These are phyloP conservation scores for Ananas comosus DNA, from an alignment of 176 grass and related monocot species.

Conservation along the genomic window DNA sequence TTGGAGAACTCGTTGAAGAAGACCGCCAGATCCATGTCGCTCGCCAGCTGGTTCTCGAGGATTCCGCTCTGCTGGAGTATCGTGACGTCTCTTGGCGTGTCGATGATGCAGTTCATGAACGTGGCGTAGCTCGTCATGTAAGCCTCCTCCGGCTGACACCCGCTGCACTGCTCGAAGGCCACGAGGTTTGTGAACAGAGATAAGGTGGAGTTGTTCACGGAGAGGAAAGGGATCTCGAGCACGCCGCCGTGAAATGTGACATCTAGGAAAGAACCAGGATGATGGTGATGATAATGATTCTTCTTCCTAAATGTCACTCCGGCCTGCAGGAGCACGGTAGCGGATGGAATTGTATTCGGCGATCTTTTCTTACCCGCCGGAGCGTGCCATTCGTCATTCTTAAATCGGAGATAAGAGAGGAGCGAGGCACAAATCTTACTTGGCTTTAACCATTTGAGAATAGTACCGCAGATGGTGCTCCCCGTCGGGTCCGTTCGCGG, in stretches of 20 bases:
- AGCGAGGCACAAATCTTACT: too few species aligned
- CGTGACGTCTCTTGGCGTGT: not conserved
- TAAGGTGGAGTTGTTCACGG: not conserved
- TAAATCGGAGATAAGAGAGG: too few species aligned
- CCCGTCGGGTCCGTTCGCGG: not conserved
- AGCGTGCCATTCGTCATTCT: too few species aligned
- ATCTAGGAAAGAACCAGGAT: not conserved
- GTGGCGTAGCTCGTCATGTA: not conserved
- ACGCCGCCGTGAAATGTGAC: not conserved
- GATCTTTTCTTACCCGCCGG: not conserved
- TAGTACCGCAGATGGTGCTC: too few species aligned
- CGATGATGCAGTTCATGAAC: conserved; percentile 6
- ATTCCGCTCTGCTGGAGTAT: not conserved
- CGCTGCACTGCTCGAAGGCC: not conserved
- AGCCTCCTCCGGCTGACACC: accelerated
- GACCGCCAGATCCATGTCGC: not conserved
- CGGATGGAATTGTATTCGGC: conserved; percentile 20
- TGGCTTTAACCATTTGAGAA: too few species aligned
- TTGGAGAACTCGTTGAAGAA: conserved; percentile 13
- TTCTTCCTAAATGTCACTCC: conserved; percentile 15
- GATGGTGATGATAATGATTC: too few species aligned
- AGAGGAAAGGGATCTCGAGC: not conserved
- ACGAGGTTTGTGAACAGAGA: not conserved
- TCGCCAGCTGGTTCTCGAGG: not conserved
- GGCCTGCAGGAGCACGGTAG: conserved; percentile 23